A percentile compares a stretch with the other conserved stretches of the same genome.
Conservation (phyloP, 768 basidiomycete species). For the Pisolithus orientalis region DNA sequence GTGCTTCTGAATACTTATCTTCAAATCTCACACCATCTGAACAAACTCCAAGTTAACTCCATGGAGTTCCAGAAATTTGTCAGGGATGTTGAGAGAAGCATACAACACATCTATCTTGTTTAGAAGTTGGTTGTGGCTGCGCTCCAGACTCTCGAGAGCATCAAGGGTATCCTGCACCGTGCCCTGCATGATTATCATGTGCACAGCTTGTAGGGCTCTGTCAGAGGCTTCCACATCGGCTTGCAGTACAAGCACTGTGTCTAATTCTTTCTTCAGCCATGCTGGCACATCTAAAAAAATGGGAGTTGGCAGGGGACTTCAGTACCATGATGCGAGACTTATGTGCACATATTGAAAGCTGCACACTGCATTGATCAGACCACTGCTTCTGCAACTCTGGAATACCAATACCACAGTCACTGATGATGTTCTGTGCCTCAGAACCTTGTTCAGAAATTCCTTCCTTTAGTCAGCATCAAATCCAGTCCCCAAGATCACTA, state of each 20-base stretch:
- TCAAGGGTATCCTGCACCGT: conserved; percentile 2
- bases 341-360: conserved; percentile 5
- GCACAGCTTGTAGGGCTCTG: conserved; percentile 11
- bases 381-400: neutral
- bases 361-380: neutral
- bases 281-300: conserved; percentile 21
- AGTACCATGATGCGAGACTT: neutral
- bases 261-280: conserved; percentile 23
- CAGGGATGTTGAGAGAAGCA: conserved; percentile 28
- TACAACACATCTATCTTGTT: conserved; percentile 28
- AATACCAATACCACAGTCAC: neutral
- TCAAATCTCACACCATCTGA: conserved; percentile 29
- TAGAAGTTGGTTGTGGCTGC: conserved; percentile 14
- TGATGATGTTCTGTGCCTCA: neutral
- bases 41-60: conserved; percentile 26
- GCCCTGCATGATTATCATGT: conserved; percentile 1
- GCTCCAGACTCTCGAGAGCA: conserved; percentile 15
- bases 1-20: conserved; percentile 32
- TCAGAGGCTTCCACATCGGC: conserved; percentile 21
- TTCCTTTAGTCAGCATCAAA: conserved; percentile 13
- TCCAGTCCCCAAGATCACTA: conserved; percentile 30
- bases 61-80: conserved; percentile 28
- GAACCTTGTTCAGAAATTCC: conserved; percentile 11
- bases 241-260: conserved; percentile 27
- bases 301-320: neutral